Evolutionary conservation across 495 filamentous ascomycete species (phyloP).

Genomic region (Aspergillus avenaceus): DNA sequence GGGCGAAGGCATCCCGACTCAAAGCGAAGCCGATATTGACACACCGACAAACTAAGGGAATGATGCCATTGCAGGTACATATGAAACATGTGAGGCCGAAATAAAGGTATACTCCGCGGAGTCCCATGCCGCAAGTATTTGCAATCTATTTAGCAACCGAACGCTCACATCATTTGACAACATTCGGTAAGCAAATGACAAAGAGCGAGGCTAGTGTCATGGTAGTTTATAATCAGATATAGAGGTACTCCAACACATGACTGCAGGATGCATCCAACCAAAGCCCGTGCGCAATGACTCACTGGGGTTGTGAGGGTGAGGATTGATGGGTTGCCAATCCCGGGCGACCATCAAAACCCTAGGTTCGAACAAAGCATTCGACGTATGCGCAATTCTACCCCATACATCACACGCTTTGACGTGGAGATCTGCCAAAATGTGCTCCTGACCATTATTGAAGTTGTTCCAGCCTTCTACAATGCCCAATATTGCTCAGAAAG

Average conservation of each 20-base stretch:
- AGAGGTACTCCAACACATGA: slow-evolving; percentile 3
- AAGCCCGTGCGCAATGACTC: slow-evolving; percentile 10
- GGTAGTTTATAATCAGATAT: too few species aligned
- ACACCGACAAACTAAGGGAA: neutral
- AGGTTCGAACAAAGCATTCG: neutral
- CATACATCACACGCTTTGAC: neutral
- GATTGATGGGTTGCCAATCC: neutral
- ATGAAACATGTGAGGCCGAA: neutral
- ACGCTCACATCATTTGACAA: slow-evolving; percentile 7
- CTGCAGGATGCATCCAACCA: neutral
- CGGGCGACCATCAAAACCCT: slow-evolving; percentile 1
- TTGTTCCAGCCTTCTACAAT: neutral
- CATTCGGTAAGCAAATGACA: neutral
- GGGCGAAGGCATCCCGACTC: too few species aligned
- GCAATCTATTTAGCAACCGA: neutral
- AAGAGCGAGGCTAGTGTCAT: neutral
- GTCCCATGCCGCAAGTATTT: neutral
- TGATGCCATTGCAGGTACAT: neutral
- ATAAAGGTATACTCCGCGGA: neutral
- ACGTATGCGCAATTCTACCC: slow-evolving; percentile 1
- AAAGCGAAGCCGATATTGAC: neutral
- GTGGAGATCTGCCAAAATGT: neutral
- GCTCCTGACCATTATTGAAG: neutral
- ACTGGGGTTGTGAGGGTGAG: neutral
- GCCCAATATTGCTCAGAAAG: neutral